Evolutionary conservation across 2,329 filamentous ascomycete genomes (phyloP), one percentile per base, ranked within the genome.

Genomic region (Colletotrichum phormii): DNA sequence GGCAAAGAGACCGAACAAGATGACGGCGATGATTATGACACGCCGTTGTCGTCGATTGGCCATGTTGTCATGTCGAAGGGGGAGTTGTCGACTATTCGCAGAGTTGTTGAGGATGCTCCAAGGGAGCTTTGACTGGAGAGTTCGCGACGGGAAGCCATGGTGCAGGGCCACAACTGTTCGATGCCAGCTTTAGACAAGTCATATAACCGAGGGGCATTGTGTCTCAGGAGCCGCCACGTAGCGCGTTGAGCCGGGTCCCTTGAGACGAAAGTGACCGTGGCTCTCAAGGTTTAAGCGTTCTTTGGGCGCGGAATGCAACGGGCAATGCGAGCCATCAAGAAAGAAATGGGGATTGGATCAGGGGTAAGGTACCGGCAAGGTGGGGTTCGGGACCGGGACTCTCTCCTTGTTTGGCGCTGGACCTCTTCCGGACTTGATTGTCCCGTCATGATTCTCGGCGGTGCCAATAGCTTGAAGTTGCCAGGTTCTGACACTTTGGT

Each of bases 41-140:
- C 72, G 72, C 64, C 72, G 69, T 65, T 66, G 70, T 64, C 72
- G 72, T 72, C 72, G 69, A 57, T 64, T 72, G 60, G 72, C 69
- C 72, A 72, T 74, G 8, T 72, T 68, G 60, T 68, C 72, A 74
- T 68, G 64, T 64, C 29, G 62, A 37, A 11, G 26, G 35, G 29
- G 35, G 33, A 24, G 12, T 29, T 24, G 51, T 24, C 13, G 31
- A 46, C 37, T 55, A 33, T 37, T 22, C 33, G 61, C 22, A 37
- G 6, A 58, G 59, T 5, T 37, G 46, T 46, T 54, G 4, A 35
- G 24, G 24, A 58, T 49, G 35, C 59, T 49, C n/a, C 15, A 7
- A 26, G 54, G 54, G 33, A 60, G 61, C 54, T 55, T 54, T 15
- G 67, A 49, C 58, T 15, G 3, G 26, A 42, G 24, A 51, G 15